phyloP scores from a whole-genome alignment of 2,329 filamentous ascomycete genomes.

The Nemania sp. region DNA sequence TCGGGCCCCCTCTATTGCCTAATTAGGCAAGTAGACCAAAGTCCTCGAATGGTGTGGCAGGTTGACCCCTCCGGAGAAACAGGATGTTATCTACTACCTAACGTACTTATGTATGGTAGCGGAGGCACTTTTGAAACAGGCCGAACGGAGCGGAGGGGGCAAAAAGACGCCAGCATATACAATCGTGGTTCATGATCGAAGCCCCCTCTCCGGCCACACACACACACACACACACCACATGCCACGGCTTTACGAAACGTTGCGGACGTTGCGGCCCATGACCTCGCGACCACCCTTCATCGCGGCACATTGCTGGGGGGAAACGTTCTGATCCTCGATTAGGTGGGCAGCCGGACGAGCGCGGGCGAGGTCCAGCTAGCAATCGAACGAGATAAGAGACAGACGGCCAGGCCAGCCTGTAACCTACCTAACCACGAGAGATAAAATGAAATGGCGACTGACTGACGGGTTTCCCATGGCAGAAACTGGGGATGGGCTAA shows the following conservation, averaged over 20 bases:
- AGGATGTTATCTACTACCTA: neutral
- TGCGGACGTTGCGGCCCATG: slow-evolving; percentile 31
- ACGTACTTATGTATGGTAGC: slow-evolving; percentile 5
- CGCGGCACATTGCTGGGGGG: slow-evolving; percentile 20
- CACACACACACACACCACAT: no score
- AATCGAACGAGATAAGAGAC: neutral
- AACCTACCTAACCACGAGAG: slow-evolving; percentile 5
- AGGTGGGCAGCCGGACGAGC: slow-evolving; percentile 8
- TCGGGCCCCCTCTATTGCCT: slow-evolving; percentile 13
- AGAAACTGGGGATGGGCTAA: neutral
- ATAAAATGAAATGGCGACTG: no score
- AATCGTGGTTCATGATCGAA: slow-evolving; percentile 17
- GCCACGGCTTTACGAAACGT: slow-evolving; percentile 26
- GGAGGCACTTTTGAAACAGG: slow-evolving; percentile 13
- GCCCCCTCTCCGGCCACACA: neutral
- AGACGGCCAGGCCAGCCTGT: neutral
- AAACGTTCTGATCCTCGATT: neutral
- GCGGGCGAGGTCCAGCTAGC: slow-evolving; percentile 5
- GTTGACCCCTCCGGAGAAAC: slow-evolving; percentile 19
- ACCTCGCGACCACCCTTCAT: neutral
- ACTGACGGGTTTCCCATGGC: slow-evolving; percentile 9
- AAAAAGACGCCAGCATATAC: neutral
- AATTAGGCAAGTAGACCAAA: slow-evolving; percentile 25
- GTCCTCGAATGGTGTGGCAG: slow-evolving; percentile 16
- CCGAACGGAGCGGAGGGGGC: slow-evolving; percentile 2